phyloP scores from a whole-genome alignment of 148 eudicot species.

The Silene conica region DNA sequence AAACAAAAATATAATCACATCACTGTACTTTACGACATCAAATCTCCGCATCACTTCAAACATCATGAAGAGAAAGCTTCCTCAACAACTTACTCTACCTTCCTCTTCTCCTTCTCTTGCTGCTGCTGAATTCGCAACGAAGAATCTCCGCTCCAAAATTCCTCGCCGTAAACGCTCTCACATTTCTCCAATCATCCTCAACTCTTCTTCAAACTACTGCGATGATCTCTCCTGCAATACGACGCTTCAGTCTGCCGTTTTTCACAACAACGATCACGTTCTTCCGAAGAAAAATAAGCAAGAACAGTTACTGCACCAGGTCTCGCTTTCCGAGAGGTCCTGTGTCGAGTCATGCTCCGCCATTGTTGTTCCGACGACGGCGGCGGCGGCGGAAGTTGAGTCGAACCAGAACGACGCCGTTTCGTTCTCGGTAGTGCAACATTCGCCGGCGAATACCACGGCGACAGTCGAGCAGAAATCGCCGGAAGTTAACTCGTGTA shows the following conservation, averaged over 20 bases:
- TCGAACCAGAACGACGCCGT: conserved; percentile 24
- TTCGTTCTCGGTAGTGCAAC: conserved; percentile 19
- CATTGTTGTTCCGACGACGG: neutral
- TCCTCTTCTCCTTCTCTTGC: neutral
- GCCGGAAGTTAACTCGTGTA: neutral
- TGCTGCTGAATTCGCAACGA: conserved; percentile 23
- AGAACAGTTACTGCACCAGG: conserved; percentile 10
- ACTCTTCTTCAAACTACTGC: conserved; percentile 21
- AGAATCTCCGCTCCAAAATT: conserved; percentile 62
- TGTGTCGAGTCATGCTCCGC: conserved; percentile 74
- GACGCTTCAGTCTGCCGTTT: conserved; percentile 36
- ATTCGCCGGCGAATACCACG: conserved; percentile 34
- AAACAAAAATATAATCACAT: neutral
- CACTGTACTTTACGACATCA: conserved; percentile 1
- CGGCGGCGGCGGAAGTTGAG: conserved; percentile 21
- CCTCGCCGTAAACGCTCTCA: conserved; percentile 56
- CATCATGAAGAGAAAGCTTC: conserved; percentile 32
- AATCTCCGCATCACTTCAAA: neutral
- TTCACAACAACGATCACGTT: conserved; percentile 20
- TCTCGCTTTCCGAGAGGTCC: conserved; percentile 50
- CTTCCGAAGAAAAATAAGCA: conserved; percentile 15
- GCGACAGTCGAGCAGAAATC: conserved; percentile 30
- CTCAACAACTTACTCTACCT: conserved; percentile 11
- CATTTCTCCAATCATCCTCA: conserved; percentile 44
- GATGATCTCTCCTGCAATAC: conserved; percentile 59